Evolutionary conservation across 1,139 yeast species (phyloP).

Genomic region (Lodderomyces margitis): DNA sequence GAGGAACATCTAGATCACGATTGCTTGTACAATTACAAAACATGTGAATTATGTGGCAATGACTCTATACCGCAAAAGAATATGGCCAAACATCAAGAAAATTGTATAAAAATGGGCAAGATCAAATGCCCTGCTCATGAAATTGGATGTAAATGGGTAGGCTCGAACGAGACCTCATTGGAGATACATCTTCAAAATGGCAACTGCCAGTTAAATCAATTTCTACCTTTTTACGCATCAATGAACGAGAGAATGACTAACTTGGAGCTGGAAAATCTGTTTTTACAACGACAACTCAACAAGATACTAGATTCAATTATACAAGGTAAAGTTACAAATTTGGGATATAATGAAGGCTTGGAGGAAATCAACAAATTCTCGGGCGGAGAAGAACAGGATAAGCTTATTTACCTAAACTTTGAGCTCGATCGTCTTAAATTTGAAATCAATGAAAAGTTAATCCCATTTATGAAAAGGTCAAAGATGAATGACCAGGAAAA

Average conservation of each 20-base stretch:
- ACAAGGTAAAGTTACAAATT: constrained; percentile 51
- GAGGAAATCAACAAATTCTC: constrained; percentile 42
- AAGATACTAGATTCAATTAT: constrained; percentile 47
- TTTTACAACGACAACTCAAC: constrained; percentile 43
- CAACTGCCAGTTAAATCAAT: constrained; percentile 33
- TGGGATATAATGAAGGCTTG: constrained; percentile 47
- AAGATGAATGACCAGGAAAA: constrained; percentile 35
- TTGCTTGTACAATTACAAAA: constrained; percentile 40
- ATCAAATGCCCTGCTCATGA: constrained; percentile 39
- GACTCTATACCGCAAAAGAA: constrained; percentile 40
- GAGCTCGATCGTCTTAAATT: constrained; percentile 41
- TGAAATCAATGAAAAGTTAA: constrained; percentile 41
- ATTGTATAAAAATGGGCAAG: constrained; percentile 34
- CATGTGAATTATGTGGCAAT: constrained; percentile 41
- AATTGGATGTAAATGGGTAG: constrained; percentile 44
- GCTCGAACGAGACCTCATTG: constrained; percentile 36
- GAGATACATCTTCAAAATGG: constrained; percentile 37
- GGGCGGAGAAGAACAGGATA: constrained; percentile 27
- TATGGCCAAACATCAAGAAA: constrained; percentile 32
- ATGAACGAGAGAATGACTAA: constrained; percentile 21
- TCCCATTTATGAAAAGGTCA: constrained; percentile 37
- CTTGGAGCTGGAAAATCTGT: constrained; percentile 26
- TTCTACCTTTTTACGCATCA: constrained; percentile 29
- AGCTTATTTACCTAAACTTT: constrained; percentile 32
- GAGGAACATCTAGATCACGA: constrained; percentile 35